phyloP scores from a whole-genome alignment of 805 yeast genomes.

The Yamadazyma phyllophila region DNA sequence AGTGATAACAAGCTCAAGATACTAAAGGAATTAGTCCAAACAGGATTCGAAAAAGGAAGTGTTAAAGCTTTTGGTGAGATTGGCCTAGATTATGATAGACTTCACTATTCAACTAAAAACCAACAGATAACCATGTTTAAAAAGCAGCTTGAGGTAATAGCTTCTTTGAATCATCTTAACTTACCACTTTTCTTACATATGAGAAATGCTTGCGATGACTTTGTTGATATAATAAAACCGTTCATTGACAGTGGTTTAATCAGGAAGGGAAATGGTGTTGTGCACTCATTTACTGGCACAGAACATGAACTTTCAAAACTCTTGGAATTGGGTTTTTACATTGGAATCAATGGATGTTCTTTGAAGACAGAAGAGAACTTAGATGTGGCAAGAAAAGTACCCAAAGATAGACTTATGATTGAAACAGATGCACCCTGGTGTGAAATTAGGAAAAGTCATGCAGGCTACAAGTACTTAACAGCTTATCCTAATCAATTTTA shows the following conservation, averaged over 20 bases:
- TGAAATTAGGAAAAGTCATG: slow-evolving; percentile 82
- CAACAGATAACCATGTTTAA: slow-evolving; percentile 68
- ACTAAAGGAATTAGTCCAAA: slow-evolving; percentile 47
- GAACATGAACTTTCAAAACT: slow-evolving; percentile 57
- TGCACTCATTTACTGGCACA: slow-evolving; percentile 93
- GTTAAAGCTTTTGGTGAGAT: slow-evolving; percentile 92
- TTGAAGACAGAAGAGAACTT: slow-evolving; percentile 74
- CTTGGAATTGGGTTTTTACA: slow-evolving; percentile 57
- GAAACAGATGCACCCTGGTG: slow-evolving; percentile 99
- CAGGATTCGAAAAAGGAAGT: slow-evolving; percentile 47
- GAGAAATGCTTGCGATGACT: slow-evolving; percentile 83
- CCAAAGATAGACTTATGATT: slow-evolving; percentile 65
- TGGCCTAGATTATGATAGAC: slow-evolving; percentile 91
- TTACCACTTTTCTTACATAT: slow-evolving; percentile 88
- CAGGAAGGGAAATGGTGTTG: slow-evolving; percentile 63
- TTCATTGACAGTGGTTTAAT: slow-evolving; percentile 47
- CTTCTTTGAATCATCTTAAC: slow-evolving; percentile 37
- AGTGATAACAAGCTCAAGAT: slow-evolving; percentile 44
- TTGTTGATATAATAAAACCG: slow-evolving; percentile 60
- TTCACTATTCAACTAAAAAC: slow-evolving; percentile 68
- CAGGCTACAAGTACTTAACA: slow-evolving; percentile 58
- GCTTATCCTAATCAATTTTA: slow-evolving; percentile 56
- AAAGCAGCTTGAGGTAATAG: slow-evolving; percentile 66
- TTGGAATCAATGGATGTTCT: slow-evolving; percentile 94
- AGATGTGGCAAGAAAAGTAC: slow-evolving; percentile 63